phyloP scores from a whole-genome alignment of 768 basidiomycete genomes.

The Asterophora parasitica region DNA sequence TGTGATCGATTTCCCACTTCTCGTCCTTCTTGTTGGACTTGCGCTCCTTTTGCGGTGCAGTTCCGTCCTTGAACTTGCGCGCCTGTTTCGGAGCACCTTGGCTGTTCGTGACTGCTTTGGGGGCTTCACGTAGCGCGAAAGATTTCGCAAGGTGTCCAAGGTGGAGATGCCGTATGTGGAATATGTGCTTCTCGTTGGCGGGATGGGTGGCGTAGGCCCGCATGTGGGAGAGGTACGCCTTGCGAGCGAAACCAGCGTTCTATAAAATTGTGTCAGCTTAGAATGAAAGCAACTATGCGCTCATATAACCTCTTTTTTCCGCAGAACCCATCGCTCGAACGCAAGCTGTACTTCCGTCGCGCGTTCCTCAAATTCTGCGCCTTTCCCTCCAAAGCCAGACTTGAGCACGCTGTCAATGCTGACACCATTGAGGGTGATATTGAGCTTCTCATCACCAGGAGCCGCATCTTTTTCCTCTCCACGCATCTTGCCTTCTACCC shows the following conservation, averaged over 20 bases:
- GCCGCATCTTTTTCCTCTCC: constrained; percentile 31
- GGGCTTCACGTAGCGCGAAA: constrained; percentile 86
- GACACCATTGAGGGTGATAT: constrained; percentile 52
- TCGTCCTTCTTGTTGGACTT: constrained; percentile 16
- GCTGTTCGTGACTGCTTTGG: constrained; percentile 40
- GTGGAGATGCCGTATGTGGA: constrained; percentile 92
- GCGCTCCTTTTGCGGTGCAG: constrained; percentile 12
- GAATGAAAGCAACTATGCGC: neutral
- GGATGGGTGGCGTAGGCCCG: constrained; percentile 98
- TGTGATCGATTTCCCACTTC: constrained; percentile 39
- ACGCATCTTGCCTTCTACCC: constrained; percentile 83
- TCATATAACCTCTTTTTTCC: constrained; percentile 56
- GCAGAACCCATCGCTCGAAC: constrained; percentile 91
- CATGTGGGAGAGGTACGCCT: constrained; percentile 88
- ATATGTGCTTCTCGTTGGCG: constrained; percentile 90
- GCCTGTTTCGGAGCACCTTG: constrained; percentile 19
- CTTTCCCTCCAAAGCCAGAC: constrained; percentile 83
- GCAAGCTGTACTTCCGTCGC: constrained; percentile 95
- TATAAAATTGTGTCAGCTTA: constrained; percentile 26
- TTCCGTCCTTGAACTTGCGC: constrained; percentile 19
- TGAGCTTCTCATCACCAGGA: constrained; percentile 28
- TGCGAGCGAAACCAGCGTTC: constrained; percentile 76
- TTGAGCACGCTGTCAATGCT: constrained; percentile 67
- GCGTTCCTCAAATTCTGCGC: constrained; percentile 74
- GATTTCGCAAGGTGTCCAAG: constrained; percentile 92